Percentiles rank a stretch among this genome's conserved stretches.
phyloP scores from a whole-genome alignment of 495 filamentous ascomycete species.

The Aspergillus haitiensis region DNA sequence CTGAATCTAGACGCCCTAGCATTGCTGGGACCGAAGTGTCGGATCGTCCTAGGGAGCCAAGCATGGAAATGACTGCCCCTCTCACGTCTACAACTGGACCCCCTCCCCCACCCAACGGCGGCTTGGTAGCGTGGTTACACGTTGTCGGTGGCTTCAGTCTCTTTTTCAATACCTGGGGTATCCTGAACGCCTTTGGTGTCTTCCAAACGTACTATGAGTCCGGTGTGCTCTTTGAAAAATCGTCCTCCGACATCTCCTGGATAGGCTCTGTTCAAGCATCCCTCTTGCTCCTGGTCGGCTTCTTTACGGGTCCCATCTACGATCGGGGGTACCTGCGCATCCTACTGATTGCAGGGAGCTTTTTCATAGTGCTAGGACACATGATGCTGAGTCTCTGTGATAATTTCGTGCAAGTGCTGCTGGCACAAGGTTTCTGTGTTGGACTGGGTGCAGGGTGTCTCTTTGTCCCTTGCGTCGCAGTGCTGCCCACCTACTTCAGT shows the following conservation, averaged over 20 bases:
- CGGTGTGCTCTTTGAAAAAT: constrained; percentile 22
- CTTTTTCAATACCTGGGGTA: constrained; percentile 32
- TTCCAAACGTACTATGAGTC: constrained; percentile 34
- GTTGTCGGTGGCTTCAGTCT: constrained; percentile 12
- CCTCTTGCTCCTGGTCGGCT: constrained; percentile 54
- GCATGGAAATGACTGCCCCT: neutral
- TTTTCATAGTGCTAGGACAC: constrained; percentile 39
- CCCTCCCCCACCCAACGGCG: constrained; percentile 10
- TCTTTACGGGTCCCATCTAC: constrained; percentile 57
- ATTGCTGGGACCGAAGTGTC: neutral
- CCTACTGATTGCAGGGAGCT: constrained; percentile 38
- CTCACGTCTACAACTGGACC: neutral
- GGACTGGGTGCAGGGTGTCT: constrained; percentile 39
- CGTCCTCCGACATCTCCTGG: constrained; percentile 50
- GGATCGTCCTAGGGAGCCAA: neutral
- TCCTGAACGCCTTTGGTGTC: constrained; percentile 37
- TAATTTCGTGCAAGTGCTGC: constrained; percentile 36
- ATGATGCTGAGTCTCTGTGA: constrained; percentile 44
- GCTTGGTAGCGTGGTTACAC: constrained; percentile 13
- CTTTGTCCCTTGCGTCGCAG: constrained; percentile 37
- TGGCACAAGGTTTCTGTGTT: constrained; percentile 38
- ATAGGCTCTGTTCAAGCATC: constrained; percentile 55
- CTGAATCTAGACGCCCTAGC: too few species aligned
- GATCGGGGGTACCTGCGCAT: constrained; percentile 57
- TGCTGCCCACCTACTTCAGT: constrained; percentile 41